These are phyloP conservation scores for Thozetella sp. DNA, from an alignment of 495 filamentous ascomycete species.

Conservation along the genomic window DNA sequence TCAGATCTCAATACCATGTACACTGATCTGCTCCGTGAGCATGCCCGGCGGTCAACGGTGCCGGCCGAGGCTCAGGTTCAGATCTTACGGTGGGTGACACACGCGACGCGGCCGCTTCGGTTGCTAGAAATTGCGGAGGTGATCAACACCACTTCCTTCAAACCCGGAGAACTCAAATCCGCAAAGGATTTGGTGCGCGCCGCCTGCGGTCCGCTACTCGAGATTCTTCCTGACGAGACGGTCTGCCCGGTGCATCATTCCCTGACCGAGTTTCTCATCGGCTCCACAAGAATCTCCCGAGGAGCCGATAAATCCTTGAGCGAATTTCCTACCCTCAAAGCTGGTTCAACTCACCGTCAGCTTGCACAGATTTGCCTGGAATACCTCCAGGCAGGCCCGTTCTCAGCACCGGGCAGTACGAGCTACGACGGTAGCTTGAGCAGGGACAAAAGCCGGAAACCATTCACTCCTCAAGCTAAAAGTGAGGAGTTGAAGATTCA, in stretches of 20 bases:
- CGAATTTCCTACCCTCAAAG: slow-evolving; percentile 28
- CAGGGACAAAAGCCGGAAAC: too few relatives aligned
- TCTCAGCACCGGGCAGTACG: neutral
- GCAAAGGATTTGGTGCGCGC: slow-evolving; percentile 24
- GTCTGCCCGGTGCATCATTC: slow-evolving; percentile 55
- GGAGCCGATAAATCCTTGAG: neutral
- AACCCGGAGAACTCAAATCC: slow-evolving; percentile 8
- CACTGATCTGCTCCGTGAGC: slow-evolving; percentile 38
- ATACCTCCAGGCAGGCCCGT: slow-evolving; percentile 17
- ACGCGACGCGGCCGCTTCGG: slow-evolving; percentile 51
- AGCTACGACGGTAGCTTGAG: neutral
- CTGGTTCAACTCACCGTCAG: slow-evolving; percentile 22
- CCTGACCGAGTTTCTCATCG: slow-evolving; percentile 49
- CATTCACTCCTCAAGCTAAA: too few relatives aligned
- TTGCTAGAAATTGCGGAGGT: slow-evolving; percentile 48
- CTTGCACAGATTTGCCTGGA: slow-evolving; percentile 19
- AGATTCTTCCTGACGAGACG: slow-evolving; percentile 50
- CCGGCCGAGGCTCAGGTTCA: slow-evolving; percentile 38
- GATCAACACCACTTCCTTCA: slow-evolving; percentile 21
- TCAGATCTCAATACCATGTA: slow-evolving; percentile 46
- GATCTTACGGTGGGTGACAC: slow-evolving; percentile 49
- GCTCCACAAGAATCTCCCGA: slow-evolving; percentile 17
- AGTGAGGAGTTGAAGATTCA: too few relatives aligned
- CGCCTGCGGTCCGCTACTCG: slow-evolving; percentile 49
- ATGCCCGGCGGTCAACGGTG: slow-evolving; percentile 33